Base-by-base conservation (phyloP, 495 filamentous ascomycete genomes). In the Mytilinidion resinicola region DNA sequence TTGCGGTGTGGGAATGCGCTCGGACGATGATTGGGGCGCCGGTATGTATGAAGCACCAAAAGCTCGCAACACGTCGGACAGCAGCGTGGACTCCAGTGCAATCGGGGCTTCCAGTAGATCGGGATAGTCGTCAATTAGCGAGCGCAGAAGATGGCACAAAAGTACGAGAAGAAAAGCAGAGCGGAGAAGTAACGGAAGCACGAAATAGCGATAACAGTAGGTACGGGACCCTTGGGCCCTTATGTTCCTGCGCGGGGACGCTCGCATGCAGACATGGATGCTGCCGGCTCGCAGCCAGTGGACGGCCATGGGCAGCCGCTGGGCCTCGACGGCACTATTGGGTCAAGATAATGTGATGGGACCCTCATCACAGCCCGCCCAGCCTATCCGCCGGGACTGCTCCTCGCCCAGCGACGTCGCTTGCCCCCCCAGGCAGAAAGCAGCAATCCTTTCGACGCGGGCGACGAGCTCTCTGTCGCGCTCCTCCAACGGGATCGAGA, bases 171-270 rank as follows among this genome's bases (percentile, higher is more conserved):
- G 14, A 55, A 34, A 25, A 25, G 47, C n/a, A 42, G 38, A 41
- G 17, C 42, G 8, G 50, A 60, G 8, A 46, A 37, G 37, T n/a
- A 34, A 56, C 41, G 46, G 25, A 53, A 46, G 20, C 35, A 37
- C n/a, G 30, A 34, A n/a, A 50, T 39, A 60, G 42, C 39, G 35
- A 50, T 21, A 36, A 42, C 59, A 48, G 59, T 38, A 35, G 43
- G 14, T 41, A 55, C 38, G 21, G 59, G 51, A 55, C 49, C 47
- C 25, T 42, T 57, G n/a, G 36, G 41, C 53, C 53, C 58, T 62
- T 66, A 62, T 59, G 63, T 66, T 56, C 56, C 59, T 56, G 55
- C 59, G n/a, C 48, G 52, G 46, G 57, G 35, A 57, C 37, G 56
- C 25, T 30, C 25, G 25, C 25, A 30, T 30, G 25, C 25, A 30